phyloP scores from a whole-genome alignment of 2,329 filamentous ascomycete species.

The Ampelomyces quisqualis region DNA sequence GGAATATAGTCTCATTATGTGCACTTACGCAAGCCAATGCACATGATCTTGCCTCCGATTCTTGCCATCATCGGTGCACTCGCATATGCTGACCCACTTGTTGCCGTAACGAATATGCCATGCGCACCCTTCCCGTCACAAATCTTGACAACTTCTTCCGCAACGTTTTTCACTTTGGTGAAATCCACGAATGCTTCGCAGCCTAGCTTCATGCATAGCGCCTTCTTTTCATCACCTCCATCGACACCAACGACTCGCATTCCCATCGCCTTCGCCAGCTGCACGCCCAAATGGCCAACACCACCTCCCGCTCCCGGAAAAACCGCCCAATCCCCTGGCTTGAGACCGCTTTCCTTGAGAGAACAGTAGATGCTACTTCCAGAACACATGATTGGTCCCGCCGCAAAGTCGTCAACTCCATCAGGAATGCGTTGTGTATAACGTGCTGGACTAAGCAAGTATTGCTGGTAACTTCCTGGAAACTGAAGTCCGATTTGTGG shows the following conservation, averaged over 20 bases:
- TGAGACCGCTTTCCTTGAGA: constrained; percentile 51
- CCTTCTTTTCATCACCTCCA: constrained; percentile 27
- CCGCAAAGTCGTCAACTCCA: constrained; percentile 53
- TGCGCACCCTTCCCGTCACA: constrained; percentile 36
- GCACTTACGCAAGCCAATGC: constrained; percentile 49
- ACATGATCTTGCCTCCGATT: constrained; percentile 53
- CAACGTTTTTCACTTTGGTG: constrained; percentile 25
- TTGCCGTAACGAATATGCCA: constrained; percentile 36
- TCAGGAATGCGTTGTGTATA: constrained; percentile 57
- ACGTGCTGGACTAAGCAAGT: constrained; percentile 49
- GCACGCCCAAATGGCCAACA: constrained; percentile 59
- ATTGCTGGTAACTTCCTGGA: constrained; percentile 52
- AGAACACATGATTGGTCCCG: constrained; percentile 60
- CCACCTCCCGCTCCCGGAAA: constrained; percentile 55
- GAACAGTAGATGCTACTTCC: constrained; percentile 58
- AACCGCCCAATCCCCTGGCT: constrained; percentile 54
- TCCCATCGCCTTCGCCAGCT: constrained; percentile 38
- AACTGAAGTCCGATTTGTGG: constrained; percentile 48
- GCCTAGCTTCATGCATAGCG: constrained; percentile 26
- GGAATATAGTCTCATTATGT: background rate
- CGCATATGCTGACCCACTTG: constrained; percentile 21
- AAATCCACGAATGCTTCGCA: constrained; percentile 37
- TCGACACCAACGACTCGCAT: constrained; percentile 32
- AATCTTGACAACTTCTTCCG: constrained; percentile 27
- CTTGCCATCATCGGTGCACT: constrained; percentile 42